Evolutionary conservation across 345 rosid species (phyloP).

Genomic region (Populus simonii): DNA sequence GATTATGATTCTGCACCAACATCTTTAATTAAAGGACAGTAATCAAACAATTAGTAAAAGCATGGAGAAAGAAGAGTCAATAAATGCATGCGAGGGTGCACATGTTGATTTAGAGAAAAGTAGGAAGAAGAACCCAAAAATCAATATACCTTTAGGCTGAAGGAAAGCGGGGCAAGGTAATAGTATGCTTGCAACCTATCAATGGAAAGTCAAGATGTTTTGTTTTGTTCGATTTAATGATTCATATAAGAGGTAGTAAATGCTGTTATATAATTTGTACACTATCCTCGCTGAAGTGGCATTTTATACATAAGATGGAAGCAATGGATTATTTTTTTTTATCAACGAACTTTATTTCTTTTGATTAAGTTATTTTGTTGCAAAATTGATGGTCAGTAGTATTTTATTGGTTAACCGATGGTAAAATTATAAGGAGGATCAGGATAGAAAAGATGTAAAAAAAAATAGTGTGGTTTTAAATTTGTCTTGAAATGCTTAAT

Average conservation of each 20-base stretch:
- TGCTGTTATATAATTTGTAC: not conserved
- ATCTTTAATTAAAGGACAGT: not conserved
- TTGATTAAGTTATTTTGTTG: too few species aligned
- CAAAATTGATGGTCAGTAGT: too few species aligned
- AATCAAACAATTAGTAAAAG: not conserved
- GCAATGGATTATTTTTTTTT: too few species aligned
- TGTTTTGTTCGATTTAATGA: not conserved
- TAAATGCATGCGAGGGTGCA: not conserved
- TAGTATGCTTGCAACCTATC: not conserved
- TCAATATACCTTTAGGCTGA: not conserved
- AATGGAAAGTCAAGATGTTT: not conserved
- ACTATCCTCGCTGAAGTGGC: not conserved
- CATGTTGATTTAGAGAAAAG: not conserved
- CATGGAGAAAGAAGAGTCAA: conserved; percentile 6
- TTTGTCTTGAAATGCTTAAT: too few species aligned
- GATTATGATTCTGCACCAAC: conserved; percentile 21
- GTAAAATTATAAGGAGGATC: too few species aligned
- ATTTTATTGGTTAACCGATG: too few species aligned
- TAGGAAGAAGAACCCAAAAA: not conserved
- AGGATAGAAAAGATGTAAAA: too few species aligned
- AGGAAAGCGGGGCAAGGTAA: conserved; percentile 14
- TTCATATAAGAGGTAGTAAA: not conserved
- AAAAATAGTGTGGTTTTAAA: too few species aligned
- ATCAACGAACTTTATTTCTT: too few species aligned
- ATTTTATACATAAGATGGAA: too few species aligned